These are phyloP conservation scores for Pseudoneurospora amorphoporcata DNA, from an alignment of 495 filamentous ascomycete species.

Conservation along the genomic window DNA sequence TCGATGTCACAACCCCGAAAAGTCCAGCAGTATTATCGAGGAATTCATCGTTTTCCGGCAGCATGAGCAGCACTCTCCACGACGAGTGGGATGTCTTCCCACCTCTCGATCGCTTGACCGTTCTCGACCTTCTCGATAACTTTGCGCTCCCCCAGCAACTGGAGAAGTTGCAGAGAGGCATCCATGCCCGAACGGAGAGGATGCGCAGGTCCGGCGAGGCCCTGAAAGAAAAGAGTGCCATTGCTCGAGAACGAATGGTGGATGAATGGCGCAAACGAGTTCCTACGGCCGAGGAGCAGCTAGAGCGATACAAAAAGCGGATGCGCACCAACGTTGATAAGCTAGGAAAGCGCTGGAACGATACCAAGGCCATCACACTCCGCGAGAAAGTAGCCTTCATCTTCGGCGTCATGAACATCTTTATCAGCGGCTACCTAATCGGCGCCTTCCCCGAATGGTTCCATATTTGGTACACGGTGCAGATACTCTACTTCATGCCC, in stretches of 20 bases:
- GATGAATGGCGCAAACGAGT: constrained; percentile 78
- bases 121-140: constrained; percentile 91
- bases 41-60: constrained; percentile 60
- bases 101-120: constrained; percentile 80
- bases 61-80: constrained; percentile 57
- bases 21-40: constrained; percentile 50
- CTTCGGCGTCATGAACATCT: constrained; percentile 89
- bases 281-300: constrained; percentile 80
- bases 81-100: constrained; percentile 83
- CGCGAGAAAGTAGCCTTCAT: constrained; percentile 96
- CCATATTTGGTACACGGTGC: constrained; percentile 81
- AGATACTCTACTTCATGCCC: constrained; percentile 91
- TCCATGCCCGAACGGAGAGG: constrained; percentile 73
- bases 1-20: constrained; percentile 29
- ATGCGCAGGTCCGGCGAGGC: constrained; percentile 74
- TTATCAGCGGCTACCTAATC: constrained; percentile 89
- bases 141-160: constrained; percentile 79
- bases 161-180: constrained; percentile 72
- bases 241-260: constrained; percentile 61
- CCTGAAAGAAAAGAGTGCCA: constrained; percentile 38
- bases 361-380: constrained; percentile 73
- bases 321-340: constrained; percentile 85
- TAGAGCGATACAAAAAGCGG: constrained; percentile 78
- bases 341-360: constrained; percentile 74
- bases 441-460: constrained; percentile 79